Conservation (phyloP, 225 moss, liverwort and hornwort genomes). For the Rhytidiadelphus loreus region DNA sequence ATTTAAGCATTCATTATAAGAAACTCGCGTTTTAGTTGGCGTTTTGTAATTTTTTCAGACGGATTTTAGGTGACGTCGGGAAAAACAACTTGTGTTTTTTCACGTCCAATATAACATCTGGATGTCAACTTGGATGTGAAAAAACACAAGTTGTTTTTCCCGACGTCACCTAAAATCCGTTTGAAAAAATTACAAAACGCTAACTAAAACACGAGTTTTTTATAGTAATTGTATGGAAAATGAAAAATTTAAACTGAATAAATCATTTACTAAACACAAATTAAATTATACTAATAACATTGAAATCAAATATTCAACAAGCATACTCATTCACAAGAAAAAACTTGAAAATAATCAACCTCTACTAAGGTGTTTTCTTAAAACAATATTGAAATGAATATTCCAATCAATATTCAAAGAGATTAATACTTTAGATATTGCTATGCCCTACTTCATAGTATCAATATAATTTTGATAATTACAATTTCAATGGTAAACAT, state of each 20-base stretch:
- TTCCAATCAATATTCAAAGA: background rate
- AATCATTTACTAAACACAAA: background rate
- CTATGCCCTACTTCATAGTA: background rate
- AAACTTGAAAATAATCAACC: background rate
- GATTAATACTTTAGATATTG: background rate
- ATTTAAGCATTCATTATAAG: background rate
- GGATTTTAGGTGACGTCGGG: too few relatives aligned
- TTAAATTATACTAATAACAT: background rate
- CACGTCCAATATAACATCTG: too few relatives aligned
- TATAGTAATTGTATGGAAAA: too few relatives aligned
- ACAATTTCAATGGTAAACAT: background rate
- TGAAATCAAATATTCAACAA: background rate
- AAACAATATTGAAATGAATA: background rate
- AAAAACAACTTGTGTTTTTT: too few relatives aligned
- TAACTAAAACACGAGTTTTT: too few relatives aligned
- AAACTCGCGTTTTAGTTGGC: too few relatives aligned
- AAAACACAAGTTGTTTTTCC: too few relatives aligned
- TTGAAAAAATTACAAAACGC: too few relatives aligned
- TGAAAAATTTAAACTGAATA: background rate
- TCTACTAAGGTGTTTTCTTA: background rate
- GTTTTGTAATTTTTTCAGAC: too few relatives aligned
- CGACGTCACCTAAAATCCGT: too few relatives aligned
- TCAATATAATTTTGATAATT: background rate
- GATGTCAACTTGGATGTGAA: too few relatives aligned
- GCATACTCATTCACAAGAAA: background rate